A percentile compares a stretch with the other conserved stretches of the same genome.
Conservation (phyloP, 148 eudicot species). For the Persicaria tinctoria region DNA sequence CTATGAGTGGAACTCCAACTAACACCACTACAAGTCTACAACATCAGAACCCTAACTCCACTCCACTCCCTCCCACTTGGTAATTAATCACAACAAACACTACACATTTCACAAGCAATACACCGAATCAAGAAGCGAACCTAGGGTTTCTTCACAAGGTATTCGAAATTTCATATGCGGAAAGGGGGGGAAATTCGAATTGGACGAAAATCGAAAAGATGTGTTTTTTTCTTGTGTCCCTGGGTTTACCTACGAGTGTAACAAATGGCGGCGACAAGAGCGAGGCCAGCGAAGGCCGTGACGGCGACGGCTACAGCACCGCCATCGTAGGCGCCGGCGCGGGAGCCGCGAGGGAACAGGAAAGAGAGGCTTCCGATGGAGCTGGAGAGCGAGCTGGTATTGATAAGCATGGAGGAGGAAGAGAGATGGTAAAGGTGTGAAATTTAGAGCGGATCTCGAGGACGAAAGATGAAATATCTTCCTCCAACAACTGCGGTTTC, state of each 20-base stretch:
- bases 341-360: constrained; percentile 14
- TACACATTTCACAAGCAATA: background rate
- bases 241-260: constrained; percentile 45
- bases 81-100: background rate
- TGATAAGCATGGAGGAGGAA: constrained; percentile 15
- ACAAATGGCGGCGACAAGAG: constrained; percentile 51
- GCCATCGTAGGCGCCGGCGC: constrained; percentile 26
- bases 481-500: background rate
- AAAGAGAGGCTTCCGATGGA: constrained; percentile 25
- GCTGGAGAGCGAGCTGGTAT: constrained; percentile 18
- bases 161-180: constrained; percentile 5
- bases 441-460: background rate
- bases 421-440: background rate
- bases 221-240: background rate
- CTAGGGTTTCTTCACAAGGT: constrained; percentile 27
- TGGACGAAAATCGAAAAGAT: background rate
- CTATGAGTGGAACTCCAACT: constrained; percentile 21
- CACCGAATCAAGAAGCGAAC: constrained; percentile 5
- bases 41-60: background rate
- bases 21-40: constrained; percentile 1
- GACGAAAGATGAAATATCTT: background rate
- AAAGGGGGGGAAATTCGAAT: background rate
- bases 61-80: background rate
- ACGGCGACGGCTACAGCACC: constrained; percentile 34
- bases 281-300: constrained; percentile 64